These are phyloP conservation scores for Acanthamoeba polyphaga DNA, from an alignment of 208 protist species.

Conservation along the genomic window DNA sequence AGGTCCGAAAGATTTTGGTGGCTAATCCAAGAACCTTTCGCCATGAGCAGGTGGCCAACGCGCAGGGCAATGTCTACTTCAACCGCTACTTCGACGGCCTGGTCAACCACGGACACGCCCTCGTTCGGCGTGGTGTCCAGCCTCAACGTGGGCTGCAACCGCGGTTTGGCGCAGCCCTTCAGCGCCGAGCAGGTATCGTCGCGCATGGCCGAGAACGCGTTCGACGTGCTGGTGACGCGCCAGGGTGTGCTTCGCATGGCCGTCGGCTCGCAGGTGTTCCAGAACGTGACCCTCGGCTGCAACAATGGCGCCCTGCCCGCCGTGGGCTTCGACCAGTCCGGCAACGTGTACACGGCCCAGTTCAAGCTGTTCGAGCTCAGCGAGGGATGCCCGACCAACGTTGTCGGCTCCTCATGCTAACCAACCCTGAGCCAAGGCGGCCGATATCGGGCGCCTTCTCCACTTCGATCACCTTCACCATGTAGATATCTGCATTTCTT, in stretches of 20 bases:
- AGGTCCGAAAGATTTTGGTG: neutral
- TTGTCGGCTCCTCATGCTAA: slow-evolving; percentile 19
- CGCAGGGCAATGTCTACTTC: slow-evolving; percentile 40
- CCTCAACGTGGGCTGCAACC: slow-evolving; percentile 7
- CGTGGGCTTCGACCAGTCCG: slow-evolving; percentile 8
- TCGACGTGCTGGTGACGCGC: slow-evolving; percentile 5
- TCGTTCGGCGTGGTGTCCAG: neutral
- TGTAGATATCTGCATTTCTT: neutral
- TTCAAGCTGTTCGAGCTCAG: neutral
- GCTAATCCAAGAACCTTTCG: neutral
- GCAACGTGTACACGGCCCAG: slow-evolving; percentile 32
- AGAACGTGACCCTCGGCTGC: slow-evolving; percentile 19
- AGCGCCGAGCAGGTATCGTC: neutral
- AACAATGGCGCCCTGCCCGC: neutral
- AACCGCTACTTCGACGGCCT: slow-evolving; percentile 47
- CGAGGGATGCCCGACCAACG: neutral
- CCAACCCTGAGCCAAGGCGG: too few relatives aligned
- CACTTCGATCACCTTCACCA: neutral
- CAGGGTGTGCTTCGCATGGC: neutral
- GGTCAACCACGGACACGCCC: neutral
- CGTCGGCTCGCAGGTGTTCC: neutral
- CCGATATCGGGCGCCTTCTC: neutral
- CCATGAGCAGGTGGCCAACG: neutral
- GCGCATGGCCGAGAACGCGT: neutral
- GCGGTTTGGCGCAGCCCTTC: neutral